Evolutionary conservation across 73 alveolate species (phyloP).

Genomic region (Tetrahymena thermophila): DNA sequence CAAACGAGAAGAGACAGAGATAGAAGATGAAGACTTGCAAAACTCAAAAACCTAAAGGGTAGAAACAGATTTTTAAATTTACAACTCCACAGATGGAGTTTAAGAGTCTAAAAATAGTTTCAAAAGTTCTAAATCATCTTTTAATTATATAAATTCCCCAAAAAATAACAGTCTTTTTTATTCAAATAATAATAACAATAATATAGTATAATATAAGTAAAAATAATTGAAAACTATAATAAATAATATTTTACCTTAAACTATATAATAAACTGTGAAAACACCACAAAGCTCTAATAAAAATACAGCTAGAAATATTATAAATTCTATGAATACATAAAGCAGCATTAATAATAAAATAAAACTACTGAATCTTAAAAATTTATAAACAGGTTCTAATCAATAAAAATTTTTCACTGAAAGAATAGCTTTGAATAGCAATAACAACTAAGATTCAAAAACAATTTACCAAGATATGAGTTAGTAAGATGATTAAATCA

Average conservation of each 20-base stretch:
- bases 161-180: too few relatives aligned
- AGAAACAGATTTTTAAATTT: not conserved
- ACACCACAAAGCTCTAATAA: not conserved
- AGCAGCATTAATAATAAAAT: not conserved
- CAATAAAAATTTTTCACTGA: not conserved
- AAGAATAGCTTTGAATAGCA: not conserved
- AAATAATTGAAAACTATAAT: not conserved
- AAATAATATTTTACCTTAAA: not conserved
- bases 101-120: not conserved
- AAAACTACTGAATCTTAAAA: not conserved
- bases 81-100: not conserved
- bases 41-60: not conserved
- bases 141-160: not conserved
- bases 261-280: not conserved
- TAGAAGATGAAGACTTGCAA: not conserved
- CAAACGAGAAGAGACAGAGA: not conserved
- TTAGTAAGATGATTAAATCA: too few relatives aligned
- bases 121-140: not conserved
- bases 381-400: not conserved
- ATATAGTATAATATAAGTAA: not conserved
- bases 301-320: not conserved
- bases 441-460: not conserved
- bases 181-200: too few relatives aligned
- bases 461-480: too few relatives aligned
- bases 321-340: not conserved